Evolutionary conservation across 306 rosid species (phyloP).

Genomic region (Astragalus membranaceus): DNA sequence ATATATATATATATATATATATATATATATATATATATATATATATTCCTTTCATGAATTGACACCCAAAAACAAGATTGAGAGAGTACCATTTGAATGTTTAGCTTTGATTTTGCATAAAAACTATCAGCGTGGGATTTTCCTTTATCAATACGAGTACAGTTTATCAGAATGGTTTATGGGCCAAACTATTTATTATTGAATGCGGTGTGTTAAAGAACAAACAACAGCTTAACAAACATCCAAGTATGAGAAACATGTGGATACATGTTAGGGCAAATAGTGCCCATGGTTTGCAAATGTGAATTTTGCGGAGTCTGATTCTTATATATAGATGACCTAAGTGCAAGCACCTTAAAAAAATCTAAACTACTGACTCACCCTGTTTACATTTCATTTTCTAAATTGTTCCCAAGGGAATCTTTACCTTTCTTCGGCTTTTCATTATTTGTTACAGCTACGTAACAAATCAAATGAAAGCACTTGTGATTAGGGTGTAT

Average conservation of each 20-base stretch:
- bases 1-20: no score
- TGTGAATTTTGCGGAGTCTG: background rate
- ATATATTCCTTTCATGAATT: background rate
- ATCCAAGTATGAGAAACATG: background rate
- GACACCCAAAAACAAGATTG: background rate
- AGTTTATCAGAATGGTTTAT: background rate
- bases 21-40: no score
- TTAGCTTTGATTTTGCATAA: background rate
- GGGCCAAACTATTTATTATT: background rate
- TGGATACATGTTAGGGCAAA: background rate
- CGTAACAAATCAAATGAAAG: background rate
- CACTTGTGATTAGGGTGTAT: background rate
- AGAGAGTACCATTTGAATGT: background rate
- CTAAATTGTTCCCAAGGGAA: background rate
- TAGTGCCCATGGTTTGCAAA: background rate
- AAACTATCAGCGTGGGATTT: background rate
- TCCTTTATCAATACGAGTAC: background rate
- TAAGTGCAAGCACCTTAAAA: background rate
- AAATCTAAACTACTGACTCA: background rate
- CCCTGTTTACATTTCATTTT: background rate
- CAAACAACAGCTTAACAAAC: background rate
- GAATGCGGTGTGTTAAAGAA: background rate
- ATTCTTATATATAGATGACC: background rate
- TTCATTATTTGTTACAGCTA: background rate
- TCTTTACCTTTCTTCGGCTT: background rate